These are phyloP conservation scores for Penicillium daleae DNA, from an alignment of 495 filamentous ascomycete species.

Conservation along the genomic window DNA sequence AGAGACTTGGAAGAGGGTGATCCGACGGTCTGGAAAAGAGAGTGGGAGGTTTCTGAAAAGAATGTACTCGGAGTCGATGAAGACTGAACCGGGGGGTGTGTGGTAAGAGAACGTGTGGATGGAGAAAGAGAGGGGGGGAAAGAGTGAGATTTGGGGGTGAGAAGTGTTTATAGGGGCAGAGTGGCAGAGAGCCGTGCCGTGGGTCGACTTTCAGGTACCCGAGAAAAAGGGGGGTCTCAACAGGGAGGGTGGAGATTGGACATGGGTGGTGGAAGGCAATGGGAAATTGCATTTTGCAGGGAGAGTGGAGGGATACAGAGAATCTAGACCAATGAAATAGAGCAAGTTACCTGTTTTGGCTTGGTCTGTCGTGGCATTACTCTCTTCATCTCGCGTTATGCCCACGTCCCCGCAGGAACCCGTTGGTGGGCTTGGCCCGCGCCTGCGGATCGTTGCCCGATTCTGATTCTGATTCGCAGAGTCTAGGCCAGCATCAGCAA, in stretches of 20 bases:
- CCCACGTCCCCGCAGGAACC: conserved; percentile 6
- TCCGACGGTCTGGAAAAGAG: conserved; percentile 28
- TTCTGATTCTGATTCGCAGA: conserved; percentile 8
- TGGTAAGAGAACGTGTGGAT: conserved; percentile 31
- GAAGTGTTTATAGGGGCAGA: conserved; percentile 15
- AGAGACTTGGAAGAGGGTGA: conserved; percentile 5
- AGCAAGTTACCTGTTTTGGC: not conserved
- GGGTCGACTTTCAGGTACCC: conserved; percentile 34
- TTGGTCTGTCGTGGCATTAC: not conserved
- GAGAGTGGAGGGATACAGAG: not conserved
- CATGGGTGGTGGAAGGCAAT: not conserved
- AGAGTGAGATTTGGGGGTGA: conserved; percentile 16
- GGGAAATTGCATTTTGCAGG: conserved; percentile 3
- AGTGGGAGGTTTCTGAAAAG: conserved; percentile 43
- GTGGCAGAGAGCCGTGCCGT: conserved; percentile 6
- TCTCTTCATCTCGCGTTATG: not conserved
- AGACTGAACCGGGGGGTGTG: conserved; percentile 36
- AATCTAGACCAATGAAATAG: not conserved
- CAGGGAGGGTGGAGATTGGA: not conserved
- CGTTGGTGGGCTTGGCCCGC: conserved; percentile 3
- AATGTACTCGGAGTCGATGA: conserved; percentile 55
- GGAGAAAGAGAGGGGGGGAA: conserved; percentile 22
- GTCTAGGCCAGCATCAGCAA: conserved; percentile 2
- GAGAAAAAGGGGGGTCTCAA: conserved; percentile 24
- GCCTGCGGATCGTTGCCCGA: conserved; percentile 12